phyloP scores from a whole-genome alignment of 1,284 basidiomycete genomes.

The Athelia sp. region DNA sequence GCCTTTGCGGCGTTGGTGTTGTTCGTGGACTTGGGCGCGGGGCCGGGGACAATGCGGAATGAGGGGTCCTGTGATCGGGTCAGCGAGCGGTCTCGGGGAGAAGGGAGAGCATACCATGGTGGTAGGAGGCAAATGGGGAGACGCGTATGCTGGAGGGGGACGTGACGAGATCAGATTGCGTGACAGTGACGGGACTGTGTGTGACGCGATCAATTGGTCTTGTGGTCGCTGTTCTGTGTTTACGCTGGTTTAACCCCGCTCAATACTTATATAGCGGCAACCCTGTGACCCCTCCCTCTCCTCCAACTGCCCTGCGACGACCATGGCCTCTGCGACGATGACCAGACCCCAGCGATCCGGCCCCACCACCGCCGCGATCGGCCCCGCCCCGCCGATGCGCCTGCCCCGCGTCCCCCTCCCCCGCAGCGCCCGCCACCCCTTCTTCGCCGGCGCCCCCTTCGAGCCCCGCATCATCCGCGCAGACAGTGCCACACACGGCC shows the following conservation, averaged over 20 bases:
- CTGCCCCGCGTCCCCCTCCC: not conserved
- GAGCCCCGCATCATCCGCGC: slow-evolving; percentile 66
- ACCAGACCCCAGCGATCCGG: no score
- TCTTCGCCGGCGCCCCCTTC: slow-evolving; percentile 26
- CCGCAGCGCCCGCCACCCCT: not conserved
- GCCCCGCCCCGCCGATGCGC: not conserved
- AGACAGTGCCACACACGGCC: slow-evolving; percentile 19
- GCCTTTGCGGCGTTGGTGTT: slow-evolving; percentile 46
- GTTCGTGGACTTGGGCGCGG: slow-evolving; percentile 54
- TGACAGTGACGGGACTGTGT: not conserved
- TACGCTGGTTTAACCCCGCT: no score
- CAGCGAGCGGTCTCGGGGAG: slow-evolving; percentile 4
- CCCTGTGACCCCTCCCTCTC: no score
- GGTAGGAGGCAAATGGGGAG: slow-evolving; percentile 18
- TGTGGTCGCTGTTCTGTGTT: no score
- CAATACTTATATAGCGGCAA: no score
- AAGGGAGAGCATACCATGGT: slow-evolving; percentile 32
- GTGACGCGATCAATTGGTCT: no score
- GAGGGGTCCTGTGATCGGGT: slow-evolving; percentile 50
- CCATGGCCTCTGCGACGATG: no score
- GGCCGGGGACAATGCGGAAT: slow-evolving; percentile 60
- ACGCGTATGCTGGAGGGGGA: slow-evolving; percentile 7
- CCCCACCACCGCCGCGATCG: no score
- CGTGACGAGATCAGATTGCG: not conserved
- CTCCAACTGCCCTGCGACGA: no score